Base-by-base conservation (phyloP, 768 basidiomycete species). In the Rhodotorula paludigena region DNA sequence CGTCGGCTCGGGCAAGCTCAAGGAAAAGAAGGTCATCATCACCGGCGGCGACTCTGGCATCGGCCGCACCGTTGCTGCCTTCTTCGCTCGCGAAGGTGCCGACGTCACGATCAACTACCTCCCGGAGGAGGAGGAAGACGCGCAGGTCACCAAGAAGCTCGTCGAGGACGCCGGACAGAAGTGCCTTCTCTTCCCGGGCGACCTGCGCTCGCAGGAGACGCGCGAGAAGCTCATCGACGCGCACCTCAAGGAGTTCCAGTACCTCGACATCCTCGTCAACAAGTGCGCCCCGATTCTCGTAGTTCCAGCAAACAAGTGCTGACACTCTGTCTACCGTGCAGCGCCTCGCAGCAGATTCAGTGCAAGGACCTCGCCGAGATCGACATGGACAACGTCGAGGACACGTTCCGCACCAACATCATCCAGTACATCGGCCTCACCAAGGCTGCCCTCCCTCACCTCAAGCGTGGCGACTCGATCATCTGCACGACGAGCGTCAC, bases 401-500 rank as follows among this genome's bases (percentile, higher is more conserved):
- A 81, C 71, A 84, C 83, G 7, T 85, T 84, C 80, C 75, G 81
- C 53, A 78, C 80, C 57, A 86, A 87, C 78, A 84, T 86, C 73
- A 66, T 86, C 51, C 81, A 81, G 69, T 84, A 84, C 84, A 83
- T 86, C 65, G 83, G 82, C 1, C 64, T 85, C 32, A 81, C 84
- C 45, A 54, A 25, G 57, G 60, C 32, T 8, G 82, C 84, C 21
- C 74, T 85, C 23, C 84, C 85, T 25, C 82, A 86, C 76, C 79
- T 86, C 78, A 83, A 83, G 71, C 82, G 83, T 48, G 85, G 86
- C 3, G 77, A 81, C 5, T 79, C 79, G 38, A 86, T 87, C 75
- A 83, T 87, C 80, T 85, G 85, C 76, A 84, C 85, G 10, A 82
- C 85, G 8, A 83, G 82, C 10, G 85, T 86, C 36, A 84, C 84